phyloP scores from a whole-genome alignment of 257 asterid genomes.

The Solanum pinnatisectum region DNA sequence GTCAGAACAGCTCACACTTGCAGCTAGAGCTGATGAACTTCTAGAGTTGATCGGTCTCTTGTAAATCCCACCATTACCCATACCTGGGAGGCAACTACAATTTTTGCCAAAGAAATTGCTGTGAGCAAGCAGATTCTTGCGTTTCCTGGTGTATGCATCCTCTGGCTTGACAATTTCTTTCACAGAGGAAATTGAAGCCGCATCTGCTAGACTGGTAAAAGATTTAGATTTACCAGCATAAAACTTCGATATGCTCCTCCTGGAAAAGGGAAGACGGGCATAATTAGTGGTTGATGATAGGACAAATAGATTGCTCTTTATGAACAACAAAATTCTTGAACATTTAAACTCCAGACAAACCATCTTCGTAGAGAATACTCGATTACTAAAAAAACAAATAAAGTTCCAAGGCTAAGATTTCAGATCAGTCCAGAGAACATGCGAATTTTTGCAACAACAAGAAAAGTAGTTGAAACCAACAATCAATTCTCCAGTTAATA shows the following conservation, averaged over 20 bases:
- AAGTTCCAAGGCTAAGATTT: not conserved
- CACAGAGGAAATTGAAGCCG: conserved; percentile 39
- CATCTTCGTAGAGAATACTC: not conserved
- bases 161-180: conserved; percentile 61
- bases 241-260: conserved; percentile 34
- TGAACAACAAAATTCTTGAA: not conserved
- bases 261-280: conserved; percentile 4
- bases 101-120: conserved; percentile 47
- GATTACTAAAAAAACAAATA: not conserved
- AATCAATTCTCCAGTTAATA: not conserved
- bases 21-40: conserved; percentile 44
- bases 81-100: conserved; percentile 20
- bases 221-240: conserved; percentile 39
- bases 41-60: conserved; percentile 48
- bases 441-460: not conserved
- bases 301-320: not conserved
- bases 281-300: not conserved
- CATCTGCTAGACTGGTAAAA: conserved; percentile 53
- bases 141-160: conserved; percentile 53
- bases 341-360: not conserved
- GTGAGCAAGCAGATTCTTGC: conserved; percentile 56
- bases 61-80: conserved; percentile 32
- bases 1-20: conserved; percentile 29
- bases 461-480: not conserved
- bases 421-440: not conserved